Conservation (phyloP, 2,329 filamentous ascomycete genomes). For the Cercospora sojina region DNA sequence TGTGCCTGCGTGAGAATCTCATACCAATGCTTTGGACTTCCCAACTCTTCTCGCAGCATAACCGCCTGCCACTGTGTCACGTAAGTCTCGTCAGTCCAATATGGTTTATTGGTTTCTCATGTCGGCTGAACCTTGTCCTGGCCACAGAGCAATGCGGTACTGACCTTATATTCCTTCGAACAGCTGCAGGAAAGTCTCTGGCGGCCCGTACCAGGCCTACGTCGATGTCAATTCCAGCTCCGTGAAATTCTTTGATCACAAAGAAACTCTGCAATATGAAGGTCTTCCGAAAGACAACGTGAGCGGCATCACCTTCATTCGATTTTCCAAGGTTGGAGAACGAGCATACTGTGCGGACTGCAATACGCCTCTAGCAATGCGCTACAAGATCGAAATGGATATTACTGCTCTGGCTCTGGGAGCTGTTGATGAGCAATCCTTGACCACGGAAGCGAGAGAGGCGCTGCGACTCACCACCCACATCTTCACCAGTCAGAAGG, state of each 20-base stretch:
- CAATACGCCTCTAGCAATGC: slow-evolving; percentile 28
- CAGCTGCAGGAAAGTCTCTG: slow-evolving; percentile 30
- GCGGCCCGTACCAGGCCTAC: slow-evolving; percentile 27
- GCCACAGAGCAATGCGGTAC: not conserved
- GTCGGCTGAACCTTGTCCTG: not conserved
- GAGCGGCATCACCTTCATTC: slow-evolving; percentile 21
- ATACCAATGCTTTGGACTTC: slow-evolving; percentile 25
- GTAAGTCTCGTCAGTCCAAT: not conserved
- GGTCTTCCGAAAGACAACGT: slow-evolving; percentile 24
- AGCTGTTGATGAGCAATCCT: slow-evolving; percentile 24
- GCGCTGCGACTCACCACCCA: slow-evolving; percentile 21
- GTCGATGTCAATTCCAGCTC: slow-evolving; percentile 16
- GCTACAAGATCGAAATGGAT: slow-evolving; percentile 22
- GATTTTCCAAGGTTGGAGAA: slow-evolving; percentile 23
- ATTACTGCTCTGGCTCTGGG: slow-evolving; percentile 20
- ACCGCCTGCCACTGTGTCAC: slow-evolving; percentile 28
- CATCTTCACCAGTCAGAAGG: slow-evolving; percentile 29
- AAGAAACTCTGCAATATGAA: slow-evolving; percentile 23
- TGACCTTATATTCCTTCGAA: not conserved
- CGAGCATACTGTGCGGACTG: slow-evolving; percentile 28
- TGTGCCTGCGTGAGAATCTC: slow-evolving; percentile 30
- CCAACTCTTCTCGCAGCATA: not conserved
- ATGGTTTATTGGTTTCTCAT: not conserved
- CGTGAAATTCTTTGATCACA: slow-evolving; percentile 27
- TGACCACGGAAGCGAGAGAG: slow-evolving; percentile 17